Evolutionary conservation across 495 filamentous ascomycete genomes (phyloP).

Genomic region (Barbatosphaeria neglecta): DNA sequence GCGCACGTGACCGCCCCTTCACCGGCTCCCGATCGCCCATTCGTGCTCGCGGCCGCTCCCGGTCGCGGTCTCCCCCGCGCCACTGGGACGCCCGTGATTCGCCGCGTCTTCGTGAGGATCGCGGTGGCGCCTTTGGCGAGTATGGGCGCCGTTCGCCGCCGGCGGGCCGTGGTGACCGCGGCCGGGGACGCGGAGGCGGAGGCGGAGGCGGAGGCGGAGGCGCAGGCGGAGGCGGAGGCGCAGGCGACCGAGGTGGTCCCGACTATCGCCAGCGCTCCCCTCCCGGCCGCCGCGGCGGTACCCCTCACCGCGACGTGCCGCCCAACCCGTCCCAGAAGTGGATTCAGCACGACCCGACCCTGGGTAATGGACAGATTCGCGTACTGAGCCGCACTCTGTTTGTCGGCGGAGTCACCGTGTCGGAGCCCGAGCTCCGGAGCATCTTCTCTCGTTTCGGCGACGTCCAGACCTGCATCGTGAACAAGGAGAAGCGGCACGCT

Average conservation of each 20-base stretch:
- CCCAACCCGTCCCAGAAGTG: conserved; percentile 48
- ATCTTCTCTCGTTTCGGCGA: conserved; percentile 70
- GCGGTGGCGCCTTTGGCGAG: conserved; percentile 23
- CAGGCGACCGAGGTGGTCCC: no score
- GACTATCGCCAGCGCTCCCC: conserved; percentile 85
- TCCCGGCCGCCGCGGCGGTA: conserved; percentile 47
- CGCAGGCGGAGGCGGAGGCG: conserved; percentile 42
- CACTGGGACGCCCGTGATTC: conserved; percentile 45
- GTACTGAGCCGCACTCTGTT: conserved; percentile 93
- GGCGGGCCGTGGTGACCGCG: conserved; percentile 47
- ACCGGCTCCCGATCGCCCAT: conserved; percentile 40
- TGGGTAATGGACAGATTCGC: conserved; percentile 71
- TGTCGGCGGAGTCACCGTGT: conserved; percentile 83
- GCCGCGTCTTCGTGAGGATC: conserved; percentile 29
- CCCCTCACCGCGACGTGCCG: conserved; percentile 40
- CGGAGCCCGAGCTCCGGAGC: conserved; percentile 66
- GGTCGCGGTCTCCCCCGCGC: conserved; percentile 58
- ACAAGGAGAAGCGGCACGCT: conserved; percentile 91
- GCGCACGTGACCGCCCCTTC: conserved; percentile 51
- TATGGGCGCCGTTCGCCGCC: conserved; percentile 32
- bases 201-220: conserved; percentile 48
- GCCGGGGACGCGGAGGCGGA: conserved; percentile 42
- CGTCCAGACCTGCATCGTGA: conserved; percentile 96
- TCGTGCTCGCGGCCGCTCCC: conserved; percentile 59
- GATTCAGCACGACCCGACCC: conserved; percentile 64